Percentiles rank a stretch among this genome's conserved stretches.
Evolutionary conservation across 140 eudicot species (phyloP).

Genomic region (Flaveria floridana): DNA sequence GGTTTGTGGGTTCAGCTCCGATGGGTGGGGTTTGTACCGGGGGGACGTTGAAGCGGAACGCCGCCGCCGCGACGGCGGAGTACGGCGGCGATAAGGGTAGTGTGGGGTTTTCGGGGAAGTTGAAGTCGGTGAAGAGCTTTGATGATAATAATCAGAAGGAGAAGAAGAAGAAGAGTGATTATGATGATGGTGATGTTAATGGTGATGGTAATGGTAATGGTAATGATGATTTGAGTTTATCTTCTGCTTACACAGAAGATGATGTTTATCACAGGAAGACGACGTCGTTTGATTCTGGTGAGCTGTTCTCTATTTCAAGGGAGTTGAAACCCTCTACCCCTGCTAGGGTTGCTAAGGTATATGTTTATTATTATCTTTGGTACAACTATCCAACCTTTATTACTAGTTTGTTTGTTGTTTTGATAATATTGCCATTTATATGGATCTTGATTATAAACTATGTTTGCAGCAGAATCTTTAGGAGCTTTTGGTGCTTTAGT

Average conservation of each 20-base stretch:
- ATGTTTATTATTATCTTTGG: not conserved
- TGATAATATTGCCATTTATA: not conserved
- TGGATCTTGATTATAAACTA: not conserved
- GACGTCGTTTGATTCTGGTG: conserved; percentile 58
- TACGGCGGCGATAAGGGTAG: conserved; percentile 31
- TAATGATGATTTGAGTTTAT: conserved; percentile 30
- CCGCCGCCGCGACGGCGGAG: not conserved
- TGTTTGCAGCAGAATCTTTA: not conserved
- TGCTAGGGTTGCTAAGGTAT: conserved; percentile 56
- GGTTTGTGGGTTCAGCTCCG: no score
- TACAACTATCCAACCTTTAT: no score
- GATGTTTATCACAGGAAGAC: conserved; percentile 45
- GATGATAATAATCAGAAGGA: conserved; percentile 18
- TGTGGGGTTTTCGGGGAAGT: conserved; percentile 59
- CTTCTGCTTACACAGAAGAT: conserved; percentile 18
- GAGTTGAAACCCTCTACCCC: conserved; percentile 72
- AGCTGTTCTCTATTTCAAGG: conserved; percentile 55
- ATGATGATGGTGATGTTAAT: conserved; percentile 1
- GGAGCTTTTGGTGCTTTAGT: not conserved
- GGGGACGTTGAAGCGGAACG: conserved; percentile 45
- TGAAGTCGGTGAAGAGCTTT: conserved; percentile 47
- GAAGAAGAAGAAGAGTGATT: conserved; percentile 32
- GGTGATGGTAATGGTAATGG: not conserved
- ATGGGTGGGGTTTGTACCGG: conserved; percentile 89
- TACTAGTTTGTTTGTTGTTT: not conserved